A percentile compares a stretch with the other conserved stretches of the same genome.
These are phyloP conservation scores for Cercospora janseana DNA, from an alignment of 2,329 filamentous ascomycete genomes.

Conservation along the genomic window DNA sequence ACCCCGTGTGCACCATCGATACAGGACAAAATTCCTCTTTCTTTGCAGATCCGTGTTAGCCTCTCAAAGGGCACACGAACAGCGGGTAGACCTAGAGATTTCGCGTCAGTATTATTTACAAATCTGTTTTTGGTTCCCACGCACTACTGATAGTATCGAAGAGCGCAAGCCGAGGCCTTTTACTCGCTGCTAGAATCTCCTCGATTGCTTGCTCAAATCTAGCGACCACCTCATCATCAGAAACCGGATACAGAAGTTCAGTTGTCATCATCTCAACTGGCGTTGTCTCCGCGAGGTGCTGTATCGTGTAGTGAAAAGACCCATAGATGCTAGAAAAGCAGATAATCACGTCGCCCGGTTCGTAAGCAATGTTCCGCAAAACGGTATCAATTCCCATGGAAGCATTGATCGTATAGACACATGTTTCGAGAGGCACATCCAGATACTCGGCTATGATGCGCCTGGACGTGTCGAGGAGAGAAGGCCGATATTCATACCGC, in stretches of 20 bases:
- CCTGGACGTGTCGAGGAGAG: slow-evolving; percentile 63
- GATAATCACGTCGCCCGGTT: slow-evolving; percentile 69
- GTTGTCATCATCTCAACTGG: slow-evolving; percentile 55
- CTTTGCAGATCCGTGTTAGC: slow-evolving; percentile 62
- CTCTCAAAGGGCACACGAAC: slow-evolving; percentile 74
- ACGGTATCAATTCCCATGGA: slow-evolving; percentile 75
- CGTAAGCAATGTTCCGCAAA: slow-evolving; percentile 68
- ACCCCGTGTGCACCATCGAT: slow-evolving; percentile 83
- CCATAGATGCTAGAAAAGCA: slow-evolving; percentile 78
- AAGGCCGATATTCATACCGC: slow-evolving; percentile 61
- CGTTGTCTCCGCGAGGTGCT: slow-evolving; percentile 67
- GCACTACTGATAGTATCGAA: slow-evolving; percentile 72
- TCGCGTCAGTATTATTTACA: background rate
- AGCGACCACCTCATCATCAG: slow-evolving; percentile 63
- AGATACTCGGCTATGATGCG: slow-evolving; percentile 64
- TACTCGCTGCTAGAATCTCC: slow-evolving; percentile 53
- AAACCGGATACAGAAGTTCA: slow-evolving; percentile 63
- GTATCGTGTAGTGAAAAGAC: slow-evolving; percentile 69
- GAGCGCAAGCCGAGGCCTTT: slow-evolving; percentile 65
- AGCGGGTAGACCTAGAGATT: slow-evolving; percentile 64
- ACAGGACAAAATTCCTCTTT: slow-evolving; percentile 66
- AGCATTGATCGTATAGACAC: slow-evolving; percentile 79
- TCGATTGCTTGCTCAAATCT: slow-evolving; percentile 60
- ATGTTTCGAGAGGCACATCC: slow-evolving; percentile 61
- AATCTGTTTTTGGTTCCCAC: no score